Evolutionary conservation across 495 filamentous ascomycete genomes (phyloP), one percentile per base, ranked within the genome.

Genomic region (Penicillium daleae): DNA sequence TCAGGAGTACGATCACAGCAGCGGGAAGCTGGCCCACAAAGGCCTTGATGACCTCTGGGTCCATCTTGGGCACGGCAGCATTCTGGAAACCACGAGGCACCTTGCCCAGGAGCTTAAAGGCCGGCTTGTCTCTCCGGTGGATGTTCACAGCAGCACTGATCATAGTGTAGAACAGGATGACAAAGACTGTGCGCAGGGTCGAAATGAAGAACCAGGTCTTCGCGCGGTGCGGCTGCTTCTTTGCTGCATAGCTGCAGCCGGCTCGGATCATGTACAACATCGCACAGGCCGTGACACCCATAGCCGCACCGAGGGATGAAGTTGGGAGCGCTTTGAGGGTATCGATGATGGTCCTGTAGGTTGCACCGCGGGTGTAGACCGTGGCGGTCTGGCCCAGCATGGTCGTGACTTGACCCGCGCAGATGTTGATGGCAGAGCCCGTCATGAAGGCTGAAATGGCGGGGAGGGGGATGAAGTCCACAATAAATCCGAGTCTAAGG

Each of bases 381-480:
- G 72, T 57, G 5, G 84, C 86, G 0, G 80, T 86, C 73, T 97
- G 90, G 9, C 96, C 95, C 81, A 99, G 88, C 81, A 99, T 71
- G 9, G 83, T 83, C 1, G 90, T 86, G 31, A 97, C 84, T 77
- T 99, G 95, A n/a, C 95, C 94, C 44, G 87, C 82, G 35, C 86
- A 86, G 71, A 99, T 99, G 69, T 86, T 97, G 74, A 99, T 78
- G 27, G 95, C 96, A 0, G 95, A 97, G 7, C 95, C 95, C 2
- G 95, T 98, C 93, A 99, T 98, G 85, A 96, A 99, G 4, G 95
- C 93, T 9, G 90, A 92, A 56, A 98, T 96, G 1, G 95, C 90
- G 1, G 92, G 86, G 32, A 99, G 84, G 1, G 95, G 89, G 72
- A 99, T 99, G 70, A 98, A 89, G 62, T 99, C 95, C 17, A 98